phyloP scores from a whole-genome alignment of 192 early-diverging fungal species.

The Backusella macrospora region DNA sequence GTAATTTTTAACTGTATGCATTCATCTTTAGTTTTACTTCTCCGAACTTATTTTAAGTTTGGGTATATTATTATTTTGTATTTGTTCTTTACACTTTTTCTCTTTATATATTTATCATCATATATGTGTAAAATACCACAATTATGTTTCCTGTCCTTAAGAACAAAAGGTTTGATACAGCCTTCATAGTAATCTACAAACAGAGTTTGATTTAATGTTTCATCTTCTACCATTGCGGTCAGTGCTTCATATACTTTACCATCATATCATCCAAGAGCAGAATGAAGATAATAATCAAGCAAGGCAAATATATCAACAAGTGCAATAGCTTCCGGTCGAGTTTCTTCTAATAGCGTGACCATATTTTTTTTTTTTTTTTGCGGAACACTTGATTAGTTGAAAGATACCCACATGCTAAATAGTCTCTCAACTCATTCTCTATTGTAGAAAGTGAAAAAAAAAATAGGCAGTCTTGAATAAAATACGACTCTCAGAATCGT shows the following conservation, averaged over 20 bases:
- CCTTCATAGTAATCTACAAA: constrained; percentile 60
- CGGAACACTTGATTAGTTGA: constrained; percentile 48
- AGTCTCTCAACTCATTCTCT: constrained; percentile 68
- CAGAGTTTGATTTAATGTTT: constrained; percentile 72
- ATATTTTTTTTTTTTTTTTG: constrained; percentile 53
- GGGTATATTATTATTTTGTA: too few species aligned
- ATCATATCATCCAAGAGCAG: constrained; percentile 74
- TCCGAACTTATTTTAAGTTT: too few species aligned
- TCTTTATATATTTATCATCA: too few species aligned
- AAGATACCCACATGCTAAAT: constrained; percentile 59
- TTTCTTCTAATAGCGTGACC: constrained; percentile 57
- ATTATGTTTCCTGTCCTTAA: too few species aligned
- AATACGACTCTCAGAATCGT: constrained; percentile 36
- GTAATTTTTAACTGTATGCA: too few species aligned
- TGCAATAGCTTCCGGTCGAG: constrained; percentile 76
- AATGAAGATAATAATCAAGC: constrained; percentile 76
- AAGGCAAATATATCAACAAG: constrained; percentile 84
- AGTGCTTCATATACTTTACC: constrained; percentile 83
- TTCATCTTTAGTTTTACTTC: too few species aligned
- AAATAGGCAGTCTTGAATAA: constrained; percentile 51
- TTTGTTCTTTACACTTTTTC: too few species aligned
- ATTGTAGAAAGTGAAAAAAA: constrained; percentile 68
- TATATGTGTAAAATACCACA: too few species aligned
- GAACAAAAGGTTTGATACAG: constrained; percentile 6
- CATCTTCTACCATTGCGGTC: constrained; percentile 70